Evolutionary conservation across 192 early-diverging fungal species (phyloP).

Genomic region (Umbelopsis vinacea): DNA sequence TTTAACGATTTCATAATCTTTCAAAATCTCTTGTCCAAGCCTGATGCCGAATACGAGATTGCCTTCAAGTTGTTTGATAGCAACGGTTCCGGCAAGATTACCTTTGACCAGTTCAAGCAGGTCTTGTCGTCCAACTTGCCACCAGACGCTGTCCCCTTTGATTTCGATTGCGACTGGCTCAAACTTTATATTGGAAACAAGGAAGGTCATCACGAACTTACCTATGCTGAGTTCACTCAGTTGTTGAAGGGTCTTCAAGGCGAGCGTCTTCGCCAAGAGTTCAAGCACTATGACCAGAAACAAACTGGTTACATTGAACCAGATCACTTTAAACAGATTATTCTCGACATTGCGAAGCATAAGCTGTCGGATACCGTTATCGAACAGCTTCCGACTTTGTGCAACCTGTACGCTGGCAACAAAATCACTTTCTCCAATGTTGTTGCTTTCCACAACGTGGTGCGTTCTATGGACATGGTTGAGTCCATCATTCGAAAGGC

Average conservation of each 20-base stretch:
- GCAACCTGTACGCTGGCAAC: constrained; percentile 59
- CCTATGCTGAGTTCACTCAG: constrained; percentile 73
- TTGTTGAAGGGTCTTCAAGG: constrained; percentile 71
- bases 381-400: constrained; percentile 63
- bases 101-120: constrained; percentile 70
- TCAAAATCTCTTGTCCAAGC: constrained; percentile 59
- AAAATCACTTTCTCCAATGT: constrained; percentile 69
- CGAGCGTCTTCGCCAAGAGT: constrained; percentile 72
- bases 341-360: constrained; percentile 66
- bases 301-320: constrained; percentile 63
- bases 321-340: constrained; percentile 63
- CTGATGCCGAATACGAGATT: constrained; percentile 77
- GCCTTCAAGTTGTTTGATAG: constrained; percentile 71
- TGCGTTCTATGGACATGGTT: constrained; percentile 71
- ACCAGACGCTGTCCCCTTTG: constrained; percentile 63
- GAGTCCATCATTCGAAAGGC: constrained; percentile 64
- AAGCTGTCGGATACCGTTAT: constrained; percentile 67
- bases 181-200: constrained; percentile 69
- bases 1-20: constrained; percentile 69
- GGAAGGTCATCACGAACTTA: constrained; percentile 56
- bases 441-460: constrained; percentile 64
- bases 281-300: constrained; percentile 71
- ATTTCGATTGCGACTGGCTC: constrained; percentile 76
- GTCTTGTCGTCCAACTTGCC: constrained; percentile 58
- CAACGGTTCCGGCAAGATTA: constrained; percentile 61